Evolutionary conservation across 108 stramenopile species (phyloP).

Genomic region (Chaetoceros tenuissimus): DNA sequence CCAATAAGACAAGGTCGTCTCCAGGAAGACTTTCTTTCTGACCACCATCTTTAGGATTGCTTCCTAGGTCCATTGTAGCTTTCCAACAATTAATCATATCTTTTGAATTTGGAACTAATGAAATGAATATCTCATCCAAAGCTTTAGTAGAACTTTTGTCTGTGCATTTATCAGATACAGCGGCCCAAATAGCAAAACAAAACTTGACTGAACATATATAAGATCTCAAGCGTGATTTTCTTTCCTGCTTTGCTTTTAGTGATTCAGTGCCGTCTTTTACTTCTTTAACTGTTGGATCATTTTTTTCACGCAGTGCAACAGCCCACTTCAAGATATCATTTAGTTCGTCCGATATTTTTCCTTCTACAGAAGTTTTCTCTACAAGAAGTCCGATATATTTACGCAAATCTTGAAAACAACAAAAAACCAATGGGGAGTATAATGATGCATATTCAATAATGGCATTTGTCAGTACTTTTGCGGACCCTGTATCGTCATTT

Average conservation of each 20-base stretch:
- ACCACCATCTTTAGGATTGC: constrained; percentile 28
- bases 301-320: constrained; percentile 18
- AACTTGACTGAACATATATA: constrained; percentile 51
- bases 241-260: constrained; percentile 20
- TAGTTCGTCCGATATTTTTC: constrained; percentile 11
- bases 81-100: constrained; percentile 22
- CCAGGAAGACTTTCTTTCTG: constrained; percentile 70
- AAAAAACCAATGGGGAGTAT: constrained; percentile 43
- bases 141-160: neutral
- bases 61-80: constrained; percentile 16
- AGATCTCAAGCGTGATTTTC: constrained; percentile 35
- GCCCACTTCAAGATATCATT: constrained; percentile 25
- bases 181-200: neutral
- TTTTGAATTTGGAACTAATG: constrained; percentile 9
- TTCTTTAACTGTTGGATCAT: constrained; percentile 8
- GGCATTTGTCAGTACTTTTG: constrained; percentile 15
- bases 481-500: neutral
- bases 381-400: constrained; percentile 14
- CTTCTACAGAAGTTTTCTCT: neutral
- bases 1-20: constrained; percentile 60
- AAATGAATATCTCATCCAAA: constrained; percentile 7
- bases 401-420: constrained; percentile 61
- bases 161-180: neutral
- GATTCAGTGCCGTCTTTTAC: constrained; percentile 4
- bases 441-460: constrained; percentile 37